Evolutionary conservation across 306 rosid species (phyloP), one percentile per base, ranked within the genome.

Genomic region (Vigna reflexopilosa): DNA sequence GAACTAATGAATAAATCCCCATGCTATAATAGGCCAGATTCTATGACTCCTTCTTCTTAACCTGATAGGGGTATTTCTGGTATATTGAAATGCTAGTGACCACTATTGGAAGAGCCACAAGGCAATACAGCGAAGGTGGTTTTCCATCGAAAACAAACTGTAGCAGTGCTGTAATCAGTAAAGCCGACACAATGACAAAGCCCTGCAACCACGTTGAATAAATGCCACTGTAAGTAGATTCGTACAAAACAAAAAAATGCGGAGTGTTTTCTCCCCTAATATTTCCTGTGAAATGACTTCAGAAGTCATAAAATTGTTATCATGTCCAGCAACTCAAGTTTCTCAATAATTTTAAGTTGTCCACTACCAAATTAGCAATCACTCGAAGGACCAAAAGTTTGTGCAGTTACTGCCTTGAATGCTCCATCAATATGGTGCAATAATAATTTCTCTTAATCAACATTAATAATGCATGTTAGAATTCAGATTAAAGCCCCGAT

Each of bases 61-160:
- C 78, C 70, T 20, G 88, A 84, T 90, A 87, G 11, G 97, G 97
- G 83, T 91, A 91, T 85, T 93, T 95, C 85, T 93, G 99, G 85
- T 95, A 90, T 73, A 88, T 81, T 38, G 93, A 91, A 83, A 91
- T 93, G 86, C 99, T 95, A 81, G 90, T 67, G 44, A 83, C 89
- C 83, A 93, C 97, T 1, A 95, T 86, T 14, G 99, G 99, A 82
- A 95, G 90, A 84, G 99, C 90, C 86, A 86, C 82, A 11, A 95
- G 88, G 82, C 99, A 93, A 84, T 84, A 93, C 61, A 86, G 9
- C 11, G 99, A 91, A 75, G 99, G 99, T 1, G 97, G 93, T 80
- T 87, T 89, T 82, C 99, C 99, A 89, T 95, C 99, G 15, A 95
- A 93, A 80, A 91, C 59, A 88, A 89, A 95, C 81, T 95, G 99